Percentiles rank a stretch among this genome's conserved stretches.
Conservation (phyloP, 805 yeast genomes). For the Danielia oregonensis region DNA sequence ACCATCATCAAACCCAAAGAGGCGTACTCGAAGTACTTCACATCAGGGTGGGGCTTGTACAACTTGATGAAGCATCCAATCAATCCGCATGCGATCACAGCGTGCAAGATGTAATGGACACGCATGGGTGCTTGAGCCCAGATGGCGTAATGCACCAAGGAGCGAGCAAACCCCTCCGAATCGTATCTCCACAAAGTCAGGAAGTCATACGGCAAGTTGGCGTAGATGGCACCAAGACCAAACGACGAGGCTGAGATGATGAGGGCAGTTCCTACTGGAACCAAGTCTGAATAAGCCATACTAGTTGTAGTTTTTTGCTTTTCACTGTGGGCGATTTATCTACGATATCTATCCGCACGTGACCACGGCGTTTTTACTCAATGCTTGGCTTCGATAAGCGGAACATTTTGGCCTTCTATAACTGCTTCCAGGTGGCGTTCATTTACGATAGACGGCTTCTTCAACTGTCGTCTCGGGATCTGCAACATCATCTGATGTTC, state of each 20-base stretch:
- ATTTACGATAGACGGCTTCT: too few relatives aligned
- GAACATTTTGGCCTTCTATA: too few relatives aligned
- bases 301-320: too few relatives aligned
- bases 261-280: conserved; percentile 43
- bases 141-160: conserved; percentile 68
- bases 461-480: too few relatives aligned
- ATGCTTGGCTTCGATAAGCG: too few relatives aligned
- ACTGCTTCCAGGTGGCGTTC: too few relatives aligned
- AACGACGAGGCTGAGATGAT: conserved; percentile 62
- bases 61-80: conserved; percentile 72
- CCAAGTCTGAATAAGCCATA: conserved; percentile 39
- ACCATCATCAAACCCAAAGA: conserved; percentile 69
- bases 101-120: conserved; percentile 61
- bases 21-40: conserved; percentile 87
- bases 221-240: conserved; percentile 72
- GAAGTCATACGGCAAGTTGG: conserved; percentile 81
- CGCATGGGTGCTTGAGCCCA: conserved; percentile 66
- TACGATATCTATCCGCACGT: too few relatives aligned
- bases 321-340: too few relatives aligned
- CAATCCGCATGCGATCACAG: conserved; percentile 60
- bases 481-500: too few relatives aligned
- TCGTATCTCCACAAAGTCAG: conserved; percentile 63
- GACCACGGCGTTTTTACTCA: too few relatives aligned
- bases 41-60: conserved; percentile 82
- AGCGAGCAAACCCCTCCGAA: conserved; percentile 50